Evolutionary conservation across 371 early-diverging fungal genomes (phyloP), one percentile per base, ranked within the genome.

Genomic region (Neoconidiobolus thromboides): DNA sequence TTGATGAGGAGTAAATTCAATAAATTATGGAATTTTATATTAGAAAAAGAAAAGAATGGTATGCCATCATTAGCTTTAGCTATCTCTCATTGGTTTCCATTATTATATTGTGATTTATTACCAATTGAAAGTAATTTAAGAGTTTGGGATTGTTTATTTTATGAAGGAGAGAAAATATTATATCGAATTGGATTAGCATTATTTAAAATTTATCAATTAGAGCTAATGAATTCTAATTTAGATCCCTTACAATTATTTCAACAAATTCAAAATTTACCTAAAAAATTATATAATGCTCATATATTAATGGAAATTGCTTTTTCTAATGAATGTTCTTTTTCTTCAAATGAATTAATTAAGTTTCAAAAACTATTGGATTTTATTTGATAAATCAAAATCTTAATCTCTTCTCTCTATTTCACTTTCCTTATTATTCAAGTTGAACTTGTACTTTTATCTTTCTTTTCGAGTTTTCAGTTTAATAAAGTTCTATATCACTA

Each of bases 71-170:
- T 87, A 26, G 80, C 80, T 0, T 70, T 88, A 55, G 80, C 85
- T 6, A 86, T 86, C 3, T 83, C 78, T 50, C 88, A 80, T 53
- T 91, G 91, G 91, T 87, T 89, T 62, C 66, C 86, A 62, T 85
- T 89, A 0, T 65, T 87, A 2, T 91, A 83, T 62, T 80, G 87
- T 61, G 83, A 85, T 60, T 76, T 83, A 39, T 66, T 88, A 15
- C 91, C 91, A 0, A 71, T 80, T 12, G 88, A 79, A 76, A 80
- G 85, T 41, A 81, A 82, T 3, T 70, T 87, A 2, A 77, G 89
- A 41, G 82, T 87, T 4, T 88, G 89, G 87, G 91, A 89, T 76
- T 79, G 80, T 60, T 80, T 88, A 53, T 82, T 83, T 63, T 87
- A 83, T 65, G 87, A 90, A 62, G 88, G 89, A 36, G 83, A 81